Evolutionary conservation across 345 rosid genomes (phyloP).

Genomic region (Acer campestre): DNA sequence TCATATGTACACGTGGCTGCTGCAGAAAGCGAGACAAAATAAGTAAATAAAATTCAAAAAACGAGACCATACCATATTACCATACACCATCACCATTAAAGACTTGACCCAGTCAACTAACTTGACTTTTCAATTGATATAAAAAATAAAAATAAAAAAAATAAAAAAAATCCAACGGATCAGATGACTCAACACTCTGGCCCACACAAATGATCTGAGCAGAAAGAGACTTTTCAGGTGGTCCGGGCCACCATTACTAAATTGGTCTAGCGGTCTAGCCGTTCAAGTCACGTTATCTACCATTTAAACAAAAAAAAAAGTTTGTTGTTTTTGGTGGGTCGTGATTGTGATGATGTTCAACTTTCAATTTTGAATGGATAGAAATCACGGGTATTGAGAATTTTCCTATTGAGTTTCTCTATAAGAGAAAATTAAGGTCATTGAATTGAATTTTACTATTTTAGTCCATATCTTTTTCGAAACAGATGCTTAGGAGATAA

Average conservation of each 20-base stretch:
- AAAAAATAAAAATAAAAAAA: neutral
- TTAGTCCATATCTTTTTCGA: neutral
- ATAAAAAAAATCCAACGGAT: neutral
- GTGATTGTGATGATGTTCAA: neutral
- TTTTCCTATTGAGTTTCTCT: neutral
- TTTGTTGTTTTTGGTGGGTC: no score
- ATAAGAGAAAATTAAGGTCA: neutral
- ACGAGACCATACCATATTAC: neutral
- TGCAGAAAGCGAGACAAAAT: conserved; percentile 18
- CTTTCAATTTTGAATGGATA: neutral
- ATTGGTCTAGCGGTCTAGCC: neutral
- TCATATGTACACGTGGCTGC: conserved; percentile 21
- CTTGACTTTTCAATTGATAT: neutral
- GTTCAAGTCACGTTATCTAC: neutral
- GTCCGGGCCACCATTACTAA: neutral
- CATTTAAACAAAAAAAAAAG: neutral
- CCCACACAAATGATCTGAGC: neutral
- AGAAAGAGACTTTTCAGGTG: neutral
- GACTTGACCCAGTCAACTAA: neutral
- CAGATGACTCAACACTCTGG: neutral
- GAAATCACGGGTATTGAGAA: neutral
- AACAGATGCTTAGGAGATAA: no score
- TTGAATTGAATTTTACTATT: neutral
- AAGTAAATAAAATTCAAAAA: neutral
- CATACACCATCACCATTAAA: neutral